These are phyloP conservation scores for Tricholoma sp. DNA, from an alignment of 768 basidiomycete species.

Conservation along the genomic window DNA sequence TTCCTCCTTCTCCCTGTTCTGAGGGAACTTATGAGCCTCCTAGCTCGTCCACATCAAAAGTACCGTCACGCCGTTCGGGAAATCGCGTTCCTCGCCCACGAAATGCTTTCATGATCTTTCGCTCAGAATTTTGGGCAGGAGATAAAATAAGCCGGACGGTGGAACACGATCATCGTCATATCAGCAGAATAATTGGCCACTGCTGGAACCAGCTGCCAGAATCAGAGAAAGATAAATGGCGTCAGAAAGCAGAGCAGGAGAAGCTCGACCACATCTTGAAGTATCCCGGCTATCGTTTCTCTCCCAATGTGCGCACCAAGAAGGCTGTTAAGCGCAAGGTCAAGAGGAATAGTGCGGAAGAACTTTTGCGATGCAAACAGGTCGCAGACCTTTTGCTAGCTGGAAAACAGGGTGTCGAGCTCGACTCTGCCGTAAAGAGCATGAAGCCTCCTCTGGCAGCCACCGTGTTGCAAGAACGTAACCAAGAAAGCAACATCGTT, in stretches of 20 bases:
- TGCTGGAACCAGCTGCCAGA: conserved; percentile 53
- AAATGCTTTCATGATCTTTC: conserved; percentile 79
- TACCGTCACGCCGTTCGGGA: conserved; percentile 23
- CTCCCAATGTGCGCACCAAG: conserved; percentile 37
- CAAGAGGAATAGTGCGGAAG: conserved; percentile 43
- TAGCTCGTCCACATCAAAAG: conserved; percentile 12
- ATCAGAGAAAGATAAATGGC: conserved; percentile 46
- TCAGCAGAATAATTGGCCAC: conserved; percentile 50
- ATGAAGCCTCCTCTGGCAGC: conserved; percentile 16
- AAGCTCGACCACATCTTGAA: conserved; percentile 42
- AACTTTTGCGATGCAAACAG: conserved; percentile 42
- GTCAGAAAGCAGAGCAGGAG: conserved; percentile 44
- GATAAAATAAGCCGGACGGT: conserved; percentile 42
- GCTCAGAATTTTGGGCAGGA: conserved; percentile 53
- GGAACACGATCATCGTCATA: conserved; percentile 54
- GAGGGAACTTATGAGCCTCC: neutral
- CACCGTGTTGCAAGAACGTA: neutral
- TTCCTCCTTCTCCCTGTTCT: conserved; percentile 6
- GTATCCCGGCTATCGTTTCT: conserved; percentile 54
- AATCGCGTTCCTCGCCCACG: conserved; percentile 71
- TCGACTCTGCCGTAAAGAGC: conserved; percentile 37
- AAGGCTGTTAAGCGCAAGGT: conserved; percentile 46
- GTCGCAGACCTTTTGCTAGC: conserved; percentile 46
- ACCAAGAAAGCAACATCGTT: neutral
- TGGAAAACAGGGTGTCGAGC: conserved; percentile 45